These are phyloP conservation scores for Mucor saturninus DNA, from an alignment of 371 early-diverging fungal species.

Conservation along the genomic window DNA sequence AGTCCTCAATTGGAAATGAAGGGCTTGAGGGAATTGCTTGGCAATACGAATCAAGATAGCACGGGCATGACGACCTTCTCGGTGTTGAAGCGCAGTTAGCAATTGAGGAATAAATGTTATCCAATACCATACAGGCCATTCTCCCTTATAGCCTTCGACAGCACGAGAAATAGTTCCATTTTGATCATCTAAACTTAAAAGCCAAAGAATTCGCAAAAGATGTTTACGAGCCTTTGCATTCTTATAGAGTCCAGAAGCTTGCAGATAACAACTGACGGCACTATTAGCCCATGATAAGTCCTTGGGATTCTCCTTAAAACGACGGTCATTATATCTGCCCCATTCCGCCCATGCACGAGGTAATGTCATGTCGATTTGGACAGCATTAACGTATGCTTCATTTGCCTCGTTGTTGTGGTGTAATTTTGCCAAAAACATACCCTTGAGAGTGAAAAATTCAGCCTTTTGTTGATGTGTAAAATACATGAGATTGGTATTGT, in stretches of 20 bases:
- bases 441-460: conserved; percentile 98
- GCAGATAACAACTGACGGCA: conserved; percentile 96
- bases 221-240: conserved; percentile 88
- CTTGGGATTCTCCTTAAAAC: conserved; percentile 82
- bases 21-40: conserved; percentile 94
- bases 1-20: conserved; percentile 94
- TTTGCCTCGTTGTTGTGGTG: conserved; percentile 90
- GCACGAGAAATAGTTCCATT: conserved; percentile 76
- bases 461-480: conserved; percentile 94
- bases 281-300: conserved; percentile 87
- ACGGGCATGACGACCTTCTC: conserved; percentile 82
- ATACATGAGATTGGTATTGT: conserved; percentile 97
- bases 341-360: conserved; percentile 98
- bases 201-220: conserved; percentile 91
- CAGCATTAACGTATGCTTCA: conserved; percentile 91
- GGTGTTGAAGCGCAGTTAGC: conserved; percentile 74
- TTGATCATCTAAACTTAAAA: conserved; percentile 91
- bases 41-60: conserved; percentile 91
- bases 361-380: conserved; percentile 83
- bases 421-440: conserved; percentile 90
- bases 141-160: conserved; percentile 89
- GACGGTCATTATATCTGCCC: conserved; percentile 94
- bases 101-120: conserved; percentile 97
- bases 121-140: conserved; percentile 97
- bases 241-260: conserved; percentile 91